Evolutionary conservation across 148 eudicot species (phyloP).

Genomic region (Diospyros kaki): DNA sequence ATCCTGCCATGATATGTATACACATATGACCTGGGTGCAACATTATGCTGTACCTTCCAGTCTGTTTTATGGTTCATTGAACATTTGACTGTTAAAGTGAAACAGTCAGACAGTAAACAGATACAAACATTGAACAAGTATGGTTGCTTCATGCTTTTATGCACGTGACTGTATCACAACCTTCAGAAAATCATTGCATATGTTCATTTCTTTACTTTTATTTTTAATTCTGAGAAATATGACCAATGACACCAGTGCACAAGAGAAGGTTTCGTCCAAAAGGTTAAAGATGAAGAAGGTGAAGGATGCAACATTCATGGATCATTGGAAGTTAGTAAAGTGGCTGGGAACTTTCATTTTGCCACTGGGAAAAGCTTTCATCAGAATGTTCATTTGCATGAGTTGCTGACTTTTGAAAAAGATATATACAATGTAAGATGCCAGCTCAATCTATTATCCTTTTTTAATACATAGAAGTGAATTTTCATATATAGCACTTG

Average conservation of each 20-base stretch:
- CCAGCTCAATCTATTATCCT: neutral
- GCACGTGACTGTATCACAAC: neutral
- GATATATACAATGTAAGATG: conserved; percentile 65
- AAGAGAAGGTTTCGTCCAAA: conserved; percentile 81
- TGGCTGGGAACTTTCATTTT: conserved; percentile 91
- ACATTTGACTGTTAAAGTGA: too few relatives aligned
- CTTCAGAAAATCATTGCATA: neutral
- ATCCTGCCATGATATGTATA: too few relatives aligned
- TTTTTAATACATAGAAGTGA: neutral
- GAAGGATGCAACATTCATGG: conserved; percentile 97
- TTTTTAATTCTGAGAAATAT: conserved; percentile 1
- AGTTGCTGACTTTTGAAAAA: conserved; percentile 50
- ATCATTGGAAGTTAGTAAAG: conserved; percentile 80
- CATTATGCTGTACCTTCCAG: too few relatives aligned
- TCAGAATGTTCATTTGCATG: conserved; percentile 37
- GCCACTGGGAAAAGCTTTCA: conserved; percentile 85
- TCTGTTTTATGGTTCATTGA: neutral
- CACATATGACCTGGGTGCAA: too few relatives aligned
- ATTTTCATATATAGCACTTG: neutral
- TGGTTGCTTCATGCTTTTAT: neutral
- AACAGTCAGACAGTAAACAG: too few relatives aligned
- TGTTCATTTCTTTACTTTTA: neutral
- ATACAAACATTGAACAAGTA: neutral
- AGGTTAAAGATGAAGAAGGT: conserved; percentile 72
- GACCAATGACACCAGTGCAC: conserved; percentile 50